These are phyloP conservation scores for Leishmania aethiopica DNA, from an alignment of 208 protist genomes.

Conservation along the genomic window DNA sequence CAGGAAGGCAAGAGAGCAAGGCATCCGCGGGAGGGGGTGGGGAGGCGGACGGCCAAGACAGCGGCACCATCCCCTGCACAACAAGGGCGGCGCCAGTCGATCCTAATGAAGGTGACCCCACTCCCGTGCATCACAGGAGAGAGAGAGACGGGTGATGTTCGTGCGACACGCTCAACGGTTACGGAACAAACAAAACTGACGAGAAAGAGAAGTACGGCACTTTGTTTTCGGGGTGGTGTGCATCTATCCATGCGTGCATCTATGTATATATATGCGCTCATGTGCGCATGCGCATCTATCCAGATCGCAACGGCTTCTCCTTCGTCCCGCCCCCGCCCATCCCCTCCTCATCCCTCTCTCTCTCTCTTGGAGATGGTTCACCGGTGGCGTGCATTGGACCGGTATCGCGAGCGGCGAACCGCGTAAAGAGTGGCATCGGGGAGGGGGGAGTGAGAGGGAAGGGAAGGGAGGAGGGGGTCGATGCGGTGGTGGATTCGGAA, in stretches of 20 bases:
- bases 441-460: not conserved
- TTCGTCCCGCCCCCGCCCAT: not conserved
- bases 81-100: not conserved
- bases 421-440: not conserved
- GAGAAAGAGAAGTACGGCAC: not conserved
- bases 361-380: not conserved
- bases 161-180: too few species aligned
- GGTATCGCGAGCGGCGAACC: not conserved
- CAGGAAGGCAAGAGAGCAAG: not conserved
- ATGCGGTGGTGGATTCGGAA: not conserved
- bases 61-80: not conserved
- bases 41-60: not conserved
- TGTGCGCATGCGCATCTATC: conserved; percentile 6
- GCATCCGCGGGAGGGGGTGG: too few species aligned
- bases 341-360: not conserved
- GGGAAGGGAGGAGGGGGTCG: not conserved
- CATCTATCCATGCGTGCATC: not conserved
- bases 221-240: not conserved
- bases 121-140: not conserved
- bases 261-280: conserved; percentile 7
- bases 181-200: too few species aligned
- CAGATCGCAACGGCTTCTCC: not conserved
- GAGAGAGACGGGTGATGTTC: not conserved
- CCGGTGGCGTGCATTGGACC: not conserved
- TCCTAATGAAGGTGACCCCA: not conserved